phyloP scores from a whole-genome alignment of 768 basidiomycete species.

The Ramaria sp. region DNA sequence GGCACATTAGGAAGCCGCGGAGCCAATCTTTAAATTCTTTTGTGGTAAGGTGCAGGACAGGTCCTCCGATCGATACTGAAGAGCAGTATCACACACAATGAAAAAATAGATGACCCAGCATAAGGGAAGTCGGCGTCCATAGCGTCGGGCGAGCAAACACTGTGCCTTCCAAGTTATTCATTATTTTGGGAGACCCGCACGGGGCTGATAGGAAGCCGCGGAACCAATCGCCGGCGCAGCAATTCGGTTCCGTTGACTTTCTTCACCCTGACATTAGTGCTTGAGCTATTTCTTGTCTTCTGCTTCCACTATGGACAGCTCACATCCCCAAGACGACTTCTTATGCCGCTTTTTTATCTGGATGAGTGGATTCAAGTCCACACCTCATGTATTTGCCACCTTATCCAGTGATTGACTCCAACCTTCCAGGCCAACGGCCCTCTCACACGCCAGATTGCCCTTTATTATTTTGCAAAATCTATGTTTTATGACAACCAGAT shows the following conservation, averaged over 20 bases:
- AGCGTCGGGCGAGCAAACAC: constrained; percentile 5
- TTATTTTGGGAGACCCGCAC: not conserved
- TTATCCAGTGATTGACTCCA: not conserved
- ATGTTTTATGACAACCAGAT: constrained; percentile 95
- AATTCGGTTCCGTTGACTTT: not conserved
- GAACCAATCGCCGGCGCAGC: not conserved
- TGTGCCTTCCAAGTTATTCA: not conserved
- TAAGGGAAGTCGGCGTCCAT: no score
- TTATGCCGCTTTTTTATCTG: constrained; percentile 79
- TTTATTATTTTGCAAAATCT: constrained; percentile 83
- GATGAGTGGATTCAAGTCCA: constrained; percentile 78
- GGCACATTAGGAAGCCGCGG: no score
- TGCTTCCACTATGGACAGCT: constrained; percentile 40
- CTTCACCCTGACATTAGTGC: not conserved
- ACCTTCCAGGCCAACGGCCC: constrained; percentile 58
- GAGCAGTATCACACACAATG: no score
- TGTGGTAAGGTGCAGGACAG: no score
- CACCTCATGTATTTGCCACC: not conserved
- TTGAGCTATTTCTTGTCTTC: no score
- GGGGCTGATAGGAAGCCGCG: not conserved
- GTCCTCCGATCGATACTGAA: no score
- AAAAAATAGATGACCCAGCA: no score
- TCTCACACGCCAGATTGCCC: constrained; percentile 64
- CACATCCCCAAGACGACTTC: constrained; percentile 71
- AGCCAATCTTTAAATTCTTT: no score